Conservation (phyloP, 345 rosid genomes). For the Eutrema japonicum region DNA sequence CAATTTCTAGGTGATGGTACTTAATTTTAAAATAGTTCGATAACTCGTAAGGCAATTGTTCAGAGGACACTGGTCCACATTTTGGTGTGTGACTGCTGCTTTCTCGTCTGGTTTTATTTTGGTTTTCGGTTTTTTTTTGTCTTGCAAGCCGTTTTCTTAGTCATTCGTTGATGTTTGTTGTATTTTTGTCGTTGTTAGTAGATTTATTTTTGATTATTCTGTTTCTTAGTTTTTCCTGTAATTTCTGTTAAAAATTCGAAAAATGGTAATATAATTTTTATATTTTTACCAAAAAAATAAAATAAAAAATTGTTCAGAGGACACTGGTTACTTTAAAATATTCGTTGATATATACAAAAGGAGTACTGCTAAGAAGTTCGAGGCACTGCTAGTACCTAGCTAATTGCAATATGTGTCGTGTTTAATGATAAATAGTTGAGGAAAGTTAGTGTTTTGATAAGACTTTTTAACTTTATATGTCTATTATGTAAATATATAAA, state of each 20-base stretch:
- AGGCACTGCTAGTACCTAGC: constrained; percentile 37
- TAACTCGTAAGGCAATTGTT: constrained; percentile 23
- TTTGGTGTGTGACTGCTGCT: too few relatives aligned
- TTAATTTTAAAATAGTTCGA: constrained; percentile 1
- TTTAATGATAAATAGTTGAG: constrained; percentile 27
- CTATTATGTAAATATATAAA: constrained; percentile 1
- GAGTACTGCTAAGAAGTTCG: constrained; percentile 33
- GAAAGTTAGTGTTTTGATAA: constrained; percentile 22
- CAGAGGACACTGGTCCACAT: constrained; percentile 25
- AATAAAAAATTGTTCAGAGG: constrained; percentile 29
- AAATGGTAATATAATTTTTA: too few relatives aligned
- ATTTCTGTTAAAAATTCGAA: too few relatives aligned
- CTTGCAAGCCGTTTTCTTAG: too few relatives aligned
- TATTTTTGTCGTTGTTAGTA: too few relatives aligned
- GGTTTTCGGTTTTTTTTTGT: too few relatives aligned
- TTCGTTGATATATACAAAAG: constrained; percentile 34
- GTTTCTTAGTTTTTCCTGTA: too few relatives aligned
- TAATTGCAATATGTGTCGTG: constrained; percentile 35
- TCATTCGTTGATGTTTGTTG: too few relatives aligned
- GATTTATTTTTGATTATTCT: too few relatives aligned
- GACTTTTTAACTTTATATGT: constrained; percentile 6
- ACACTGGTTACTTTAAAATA: constrained; percentile 32
- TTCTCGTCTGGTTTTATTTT: too few relatives aligned
- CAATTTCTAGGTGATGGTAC: constrained; percentile 31
- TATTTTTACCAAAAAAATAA: too few relatives aligned